Evolutionary conservation across 768 basidiomycete genomes (phyloP).

Genomic region (Pulveroboletus sp.): DNA sequence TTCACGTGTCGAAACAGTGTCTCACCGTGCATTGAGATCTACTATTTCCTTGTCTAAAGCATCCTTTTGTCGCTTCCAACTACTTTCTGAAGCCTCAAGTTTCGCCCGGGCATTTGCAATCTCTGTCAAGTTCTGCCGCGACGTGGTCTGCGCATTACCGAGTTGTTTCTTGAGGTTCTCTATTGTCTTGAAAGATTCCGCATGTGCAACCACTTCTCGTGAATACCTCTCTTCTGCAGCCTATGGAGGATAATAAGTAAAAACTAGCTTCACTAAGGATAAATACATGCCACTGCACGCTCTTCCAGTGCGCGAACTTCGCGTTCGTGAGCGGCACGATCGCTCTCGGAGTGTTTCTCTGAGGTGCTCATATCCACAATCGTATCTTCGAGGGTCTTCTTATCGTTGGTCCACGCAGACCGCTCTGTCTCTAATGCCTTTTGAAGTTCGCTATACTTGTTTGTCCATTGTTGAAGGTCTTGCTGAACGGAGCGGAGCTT

Average conservation of each 20-base stretch:
- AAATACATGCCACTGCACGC: conserved; percentile 53
- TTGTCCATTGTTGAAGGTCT: conserved; percentile 46
- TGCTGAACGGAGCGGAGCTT: conserved; percentile 50
- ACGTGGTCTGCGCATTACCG: conserved; percentile 42
- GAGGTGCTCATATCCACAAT: conserved; percentile 77
- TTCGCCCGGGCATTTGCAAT: conserved; percentile 76
- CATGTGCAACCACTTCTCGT: conserved; percentile 78
- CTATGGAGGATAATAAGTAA: conserved; percentile 25
- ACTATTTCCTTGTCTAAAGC: conserved; percentile 72
- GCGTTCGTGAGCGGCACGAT: conserved; percentile 57
- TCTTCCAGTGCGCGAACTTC: conserved; percentile 66
- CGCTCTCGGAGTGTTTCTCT: conserved; percentile 61
- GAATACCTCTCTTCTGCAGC: conserved; percentile 79
- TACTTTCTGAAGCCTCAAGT: conserved; percentile 61
- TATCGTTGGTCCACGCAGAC: conserved; percentile 67
- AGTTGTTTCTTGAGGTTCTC: conserved; percentile 63
- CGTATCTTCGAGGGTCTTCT: conserved; percentile 76
- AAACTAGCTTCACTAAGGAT: neutral
- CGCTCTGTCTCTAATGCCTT: conserved; percentile 67
- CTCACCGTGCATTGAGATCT: conserved; percentile 67
- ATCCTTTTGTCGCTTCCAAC: conserved; percentile 78
- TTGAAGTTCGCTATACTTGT: conserved; percentile 54
- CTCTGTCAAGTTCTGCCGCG: conserved; percentile 54
- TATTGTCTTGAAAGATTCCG: conserved; percentile 74
- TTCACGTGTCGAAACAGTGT: neutral